Percentiles rank a stretch among this genome's conserved stretches.
Evolutionary conservation across 371 early-diverging fungal species (phyloP).

Genomic region (Actinomortierella wolfii): DNA sequence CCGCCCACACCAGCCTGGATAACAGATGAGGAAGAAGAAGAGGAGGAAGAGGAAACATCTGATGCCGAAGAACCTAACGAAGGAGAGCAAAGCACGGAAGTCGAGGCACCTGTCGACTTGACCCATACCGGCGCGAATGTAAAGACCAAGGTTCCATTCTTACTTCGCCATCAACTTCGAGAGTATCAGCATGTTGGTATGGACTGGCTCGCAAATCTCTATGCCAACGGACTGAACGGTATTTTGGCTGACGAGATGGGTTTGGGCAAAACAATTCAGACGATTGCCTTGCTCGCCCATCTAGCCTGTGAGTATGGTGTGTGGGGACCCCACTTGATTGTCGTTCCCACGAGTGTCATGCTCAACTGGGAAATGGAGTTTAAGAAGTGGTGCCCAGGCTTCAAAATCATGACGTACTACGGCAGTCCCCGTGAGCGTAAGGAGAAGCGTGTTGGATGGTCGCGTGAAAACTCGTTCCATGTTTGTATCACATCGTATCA

Average conservation of each 20-base stretch:
- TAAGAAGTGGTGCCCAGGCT: slow-evolving; percentile 88
- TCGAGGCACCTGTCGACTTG: background rate
- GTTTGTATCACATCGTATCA: slow-evolving; percentile 91
- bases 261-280: slow-evolving; percentile 97
- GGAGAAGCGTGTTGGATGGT: slow-evolving; percentile 81
- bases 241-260: slow-evolving; percentile 99
- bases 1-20: slow-evolving; percentile 13
- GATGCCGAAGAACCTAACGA: slow-evolving; percentile 18
- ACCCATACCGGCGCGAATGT: slow-evolving; percentile 51
- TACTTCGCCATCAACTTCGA: slow-evolving; percentile 71
- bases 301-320: slow-evolving; percentile 72
- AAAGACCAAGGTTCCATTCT: slow-evolving; percentile 57
- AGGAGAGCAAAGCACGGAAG: slow-evolving; percentile 10
- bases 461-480: slow-evolving; percentile 81
- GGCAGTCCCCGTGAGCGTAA: slow-evolving; percentile 80
- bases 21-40: slow-evolving; percentile 10
- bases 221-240: slow-evolving; percentile 93
- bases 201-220: slow-evolving; percentile 87
- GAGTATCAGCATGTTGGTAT: slow-evolving; percentile 81
- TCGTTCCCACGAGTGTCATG: slow-evolving; percentile 93
- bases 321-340: slow-evolving; percentile 89
- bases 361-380: slow-evolving; percentile 97
- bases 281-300: slow-evolving; percentile 84
- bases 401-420: slow-evolving; percentile 86
- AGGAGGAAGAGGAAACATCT: slow-evolving; percentile 15